These are phyloP conservation scores for Xylaria nigripes DNA, from an alignment of 495 filamentous ascomycete genomes.

Conservation along the genomic window DNA sequence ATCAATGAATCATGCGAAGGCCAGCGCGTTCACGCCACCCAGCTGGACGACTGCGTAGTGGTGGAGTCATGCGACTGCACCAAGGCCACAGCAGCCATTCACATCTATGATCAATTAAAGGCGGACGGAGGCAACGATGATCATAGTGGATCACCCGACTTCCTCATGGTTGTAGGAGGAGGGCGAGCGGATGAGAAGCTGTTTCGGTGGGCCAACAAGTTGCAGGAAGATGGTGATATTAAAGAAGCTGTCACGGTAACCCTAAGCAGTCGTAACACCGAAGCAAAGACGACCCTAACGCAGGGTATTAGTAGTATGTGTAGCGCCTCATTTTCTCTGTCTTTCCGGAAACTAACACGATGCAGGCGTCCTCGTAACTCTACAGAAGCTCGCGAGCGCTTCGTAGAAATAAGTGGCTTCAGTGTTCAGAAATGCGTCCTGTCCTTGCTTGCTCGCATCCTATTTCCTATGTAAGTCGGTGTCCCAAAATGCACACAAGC, in stretches of 20 bases:
- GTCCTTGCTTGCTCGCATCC: too few species aligned
- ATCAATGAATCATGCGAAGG: slow-evolving; percentile 85
- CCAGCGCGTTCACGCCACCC: slow-evolving; percentile 75
- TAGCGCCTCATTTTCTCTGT: slow-evolving; percentile 2
- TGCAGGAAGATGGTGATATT: slow-evolving; percentile 47
- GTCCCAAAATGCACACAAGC: background rate
- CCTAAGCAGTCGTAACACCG: slow-evolving; percentile 75
- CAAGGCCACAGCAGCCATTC: slow-evolving; percentile 70
- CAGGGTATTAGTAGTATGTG: slow-evolving; percentile 79
- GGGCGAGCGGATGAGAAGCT: slow-evolving; percentile 87
- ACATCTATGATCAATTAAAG: slow-evolving; percentile 55
- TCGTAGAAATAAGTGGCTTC: slow-evolving; percentile 17
- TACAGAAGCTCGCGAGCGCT: slow-evolving; percentile 37
- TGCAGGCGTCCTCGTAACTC: slow-evolving; percentile 38
- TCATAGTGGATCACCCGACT: slow-evolving; percentile 54
- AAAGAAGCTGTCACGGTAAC: slow-evolving; percentile 72
- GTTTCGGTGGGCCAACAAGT: slow-evolving; percentile 83
- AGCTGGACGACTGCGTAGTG: slow-evolving; percentile 64
- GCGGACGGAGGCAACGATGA: slow-evolving; percentile 27
- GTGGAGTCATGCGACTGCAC: slow-evolving; percentile 76
- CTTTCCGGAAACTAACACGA: background rate
- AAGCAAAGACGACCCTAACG: slow-evolving; percentile 74
- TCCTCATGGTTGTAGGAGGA: slow-evolving; percentile 79
- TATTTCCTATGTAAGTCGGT: too few species aligned
- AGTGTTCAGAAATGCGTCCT: background rate